These are phyloP conservation scores for Kwoniella europaea DNA, from an alignment of 768 basidiomycete species.

Conservation along the genomic window DNA sequence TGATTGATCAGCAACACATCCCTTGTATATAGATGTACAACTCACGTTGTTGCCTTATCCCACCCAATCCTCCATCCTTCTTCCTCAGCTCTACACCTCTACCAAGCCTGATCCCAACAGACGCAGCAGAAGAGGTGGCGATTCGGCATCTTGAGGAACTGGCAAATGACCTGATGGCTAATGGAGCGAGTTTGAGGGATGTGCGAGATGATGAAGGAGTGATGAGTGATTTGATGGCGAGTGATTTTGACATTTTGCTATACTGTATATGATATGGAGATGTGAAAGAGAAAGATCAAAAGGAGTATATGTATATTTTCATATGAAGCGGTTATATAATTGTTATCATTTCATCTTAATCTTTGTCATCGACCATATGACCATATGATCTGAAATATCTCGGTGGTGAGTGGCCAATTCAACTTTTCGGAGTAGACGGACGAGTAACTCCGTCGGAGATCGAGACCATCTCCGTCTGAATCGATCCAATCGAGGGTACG, in stretches of 20 bases:
- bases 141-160: constrained; percentile 7
- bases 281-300: background rate
- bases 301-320: constrained; percentile 3
- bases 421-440: background rate
- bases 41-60: constrained; percentile 26
- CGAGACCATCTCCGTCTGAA: background rate
- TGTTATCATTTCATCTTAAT: background rate
- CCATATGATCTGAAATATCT: constrained; percentile 9
- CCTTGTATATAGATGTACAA: background rate
- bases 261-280: background rate
- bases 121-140: background rate
- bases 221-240: constrained; percentile 5
- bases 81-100: constrained; percentile 13
- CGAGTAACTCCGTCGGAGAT: constrained; percentile 16
- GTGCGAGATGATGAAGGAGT: constrained; percentile 19
- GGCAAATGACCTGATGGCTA: constrained; percentile 14
- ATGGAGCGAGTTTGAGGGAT: background rate
- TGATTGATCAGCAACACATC: background rate
- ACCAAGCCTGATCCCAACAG: constrained; percentile 4
- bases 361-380: background rate
- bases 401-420: background rate
- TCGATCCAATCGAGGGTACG: background rate
- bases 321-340: background rate
- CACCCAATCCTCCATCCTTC: background rate
- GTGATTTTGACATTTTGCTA: constrained; percentile 6